phyloP scores from a whole-genome alignment of 768 basidiomycete species.

The Rhodosporidiobolus sp. region DNA sequence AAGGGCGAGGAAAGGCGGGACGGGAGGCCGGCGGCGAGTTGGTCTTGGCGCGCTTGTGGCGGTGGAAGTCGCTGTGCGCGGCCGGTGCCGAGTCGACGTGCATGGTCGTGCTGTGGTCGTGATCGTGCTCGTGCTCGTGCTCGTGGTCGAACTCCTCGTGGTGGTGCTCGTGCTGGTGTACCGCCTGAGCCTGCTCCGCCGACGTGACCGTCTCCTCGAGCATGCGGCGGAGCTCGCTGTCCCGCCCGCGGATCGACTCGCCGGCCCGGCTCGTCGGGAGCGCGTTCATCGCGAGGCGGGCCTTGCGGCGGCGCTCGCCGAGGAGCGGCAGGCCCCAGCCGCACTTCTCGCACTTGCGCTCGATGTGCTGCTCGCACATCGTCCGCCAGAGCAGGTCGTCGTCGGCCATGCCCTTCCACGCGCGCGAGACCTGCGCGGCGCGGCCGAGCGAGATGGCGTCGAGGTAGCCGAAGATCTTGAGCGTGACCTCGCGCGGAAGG shows the following conservation, averaged over 20 bases:
- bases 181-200: slow-evolving; percentile 20
- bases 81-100: neutral
- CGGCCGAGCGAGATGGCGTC: slow-evolving; percentile 78
- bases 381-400: slow-evolving; percentile 92
- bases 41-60: slow-evolving; percentile 41
- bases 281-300: slow-evolving; percentile 34
- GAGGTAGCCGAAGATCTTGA: slow-evolving; percentile 81
- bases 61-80: slow-evolving; percentile 20
- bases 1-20: slow-evolving; percentile 33
- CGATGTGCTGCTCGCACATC: slow-evolving; percentile 98
- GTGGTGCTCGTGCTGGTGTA: slow-evolving; percentile 30
- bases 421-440: slow-evolving; percentile 77
- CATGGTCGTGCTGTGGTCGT: neutral
- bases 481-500: slow-evolving; percentile 86
- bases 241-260: slow-evolving; percentile 16
- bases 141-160: slow-evolving; percentile 28
- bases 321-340: slow-evolving; percentile 95
- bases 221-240: slow-evolving; percentile 14
- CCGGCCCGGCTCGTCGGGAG: slow-evolving; percentile 21
- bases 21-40: slow-evolving; percentile 42
- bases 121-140: slow-evolving; percentile 24
- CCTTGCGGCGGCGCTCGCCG: slow-evolving; percentile 61
- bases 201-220: slow-evolving; percentile 24
- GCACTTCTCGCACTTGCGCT: slow-evolving; percentile 91
- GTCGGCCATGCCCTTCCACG: slow-evolving; percentile 86